phyloP scores from a whole-genome alignment of 768 basidiomycete genomes.

The Boletus fagicola region DNA sequence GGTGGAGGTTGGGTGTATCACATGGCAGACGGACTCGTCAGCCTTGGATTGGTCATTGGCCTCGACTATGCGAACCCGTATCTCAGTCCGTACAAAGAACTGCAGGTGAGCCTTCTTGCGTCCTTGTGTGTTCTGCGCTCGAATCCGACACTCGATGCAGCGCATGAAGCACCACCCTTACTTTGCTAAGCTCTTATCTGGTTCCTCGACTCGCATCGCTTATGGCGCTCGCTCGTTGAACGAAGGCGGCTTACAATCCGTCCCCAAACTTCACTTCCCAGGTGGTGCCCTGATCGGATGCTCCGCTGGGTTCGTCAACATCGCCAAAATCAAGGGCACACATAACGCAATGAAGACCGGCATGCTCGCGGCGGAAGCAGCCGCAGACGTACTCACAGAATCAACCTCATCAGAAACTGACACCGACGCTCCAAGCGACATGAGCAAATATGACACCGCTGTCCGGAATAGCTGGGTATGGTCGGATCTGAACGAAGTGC shows the following conservation, averaged over 20 bases:
- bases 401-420: slow-evolving; percentile 9
- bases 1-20: slow-evolving; percentile 97
- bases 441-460: slow-evolving; percentile 69
- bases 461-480: slow-evolving; percentile 82
- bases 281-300: slow-evolving; percentile 95
- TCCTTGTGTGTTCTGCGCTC: background rate
- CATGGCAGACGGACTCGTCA: slow-evolving; percentile 89
- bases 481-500: slow-evolving; percentile 82
- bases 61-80: slow-evolving; percentile 95
- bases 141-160: slow-evolving; percentile 33
- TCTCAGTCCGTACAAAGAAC: slow-evolving; percentile 85
- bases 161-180: slow-evolving; percentile 97
- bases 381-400: slow-evolving; percentile 56
- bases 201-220: slow-evolving; percentile 70
- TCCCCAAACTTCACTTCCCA: slow-evolving; percentile 85
- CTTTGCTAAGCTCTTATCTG: slow-evolving; percentile 76
- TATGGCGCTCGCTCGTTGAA: slow-evolving; percentile 90
- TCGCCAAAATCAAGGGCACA: slow-evolving; percentile 97
- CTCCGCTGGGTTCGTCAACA: slow-evolving; percentile 93
- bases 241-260: slow-evolving; percentile 91
- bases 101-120: slow-evolving; percentile 61
- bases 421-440: slow-evolving; percentile 42
- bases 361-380: slow-evolving; percentile 93
- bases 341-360: slow-evolving; percentile 99
- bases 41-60: slow-evolving; percentile 87